Evolutionary conservation across 345 rosid species (phyloP), one percentile per base, ranked within the genome.

Genomic region (Syzygium jambos): DNA sequence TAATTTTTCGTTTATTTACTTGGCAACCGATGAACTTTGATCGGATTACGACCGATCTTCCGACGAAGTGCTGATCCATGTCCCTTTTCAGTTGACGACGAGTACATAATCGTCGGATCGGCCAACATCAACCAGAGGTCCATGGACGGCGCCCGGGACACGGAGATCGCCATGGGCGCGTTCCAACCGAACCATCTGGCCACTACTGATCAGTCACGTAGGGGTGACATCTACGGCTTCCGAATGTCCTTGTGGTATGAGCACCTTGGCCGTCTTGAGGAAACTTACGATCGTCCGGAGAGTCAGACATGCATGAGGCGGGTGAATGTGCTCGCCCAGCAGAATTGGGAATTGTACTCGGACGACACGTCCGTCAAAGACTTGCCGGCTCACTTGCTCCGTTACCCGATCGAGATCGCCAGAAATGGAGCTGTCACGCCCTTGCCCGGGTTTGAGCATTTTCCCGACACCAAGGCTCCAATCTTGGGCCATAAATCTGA

Each of bases 71-170:
- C 49, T 73, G 27, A 73, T 73, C 38, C 2, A 41, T 38, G 29
- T 63, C 22, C 15, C 11, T 53, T 19, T 90, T 41, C 92, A 95
- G 98, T 97, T 90, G 99, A 96, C 86, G 99, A 97, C 56, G 98
- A 97, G 88, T 97, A 96, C 93, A 93, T 97, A 91, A 94, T 96
- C 85, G 87, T 95, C 27, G 99, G 99, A 88, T 97, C 99, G 5
- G 98, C 99, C 10, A 97, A 97, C 92, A 94, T 97, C 83, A 97
- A 97, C 88, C 97, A 97, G 91, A 93, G 99, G 56, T 97, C 99
- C 77, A 94, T 97, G 98, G 98, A 95, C 57, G 99, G 99, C 12
- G 94, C 89, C 51, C 90, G 98, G 84, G 98, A 97, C 90, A 87
- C 98, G 2, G 99, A 96, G 91, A 94, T 97, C 3, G 98, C 98